Percentiles rank a stretch among this genome's conserved stretches.
These are phyloP conservation scores for Epichloe sibirici DNA, from an alignment of 2,329 filamentous ascomycete genomes.

Conservation along the genomic window DNA sequence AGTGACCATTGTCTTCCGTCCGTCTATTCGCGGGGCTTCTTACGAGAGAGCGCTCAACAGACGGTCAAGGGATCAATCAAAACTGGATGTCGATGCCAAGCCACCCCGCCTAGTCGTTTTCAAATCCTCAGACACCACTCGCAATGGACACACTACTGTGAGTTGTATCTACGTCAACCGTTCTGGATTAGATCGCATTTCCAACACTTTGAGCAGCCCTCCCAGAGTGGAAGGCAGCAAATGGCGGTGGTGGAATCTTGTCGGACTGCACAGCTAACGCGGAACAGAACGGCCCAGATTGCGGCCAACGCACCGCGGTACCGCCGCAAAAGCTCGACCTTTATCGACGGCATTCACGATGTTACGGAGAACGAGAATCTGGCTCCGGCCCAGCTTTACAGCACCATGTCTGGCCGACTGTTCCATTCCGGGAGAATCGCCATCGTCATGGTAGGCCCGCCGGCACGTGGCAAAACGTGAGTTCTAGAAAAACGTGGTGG, in stretches of 20 bases:
- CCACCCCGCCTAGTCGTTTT: neutral
- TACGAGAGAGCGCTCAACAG: neutral
- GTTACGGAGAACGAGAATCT: slow-evolving; percentile 67
- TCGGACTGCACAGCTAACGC: neutral
- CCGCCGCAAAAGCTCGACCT: slow-evolving; percentile 85
- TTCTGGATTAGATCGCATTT: neutral
- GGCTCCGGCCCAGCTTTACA: slow-evolving; percentile 94
- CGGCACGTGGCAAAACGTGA: slow-evolving; percentile 88
- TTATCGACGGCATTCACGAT: slow-evolving; percentile 95
- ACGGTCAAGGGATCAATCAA: neutral
- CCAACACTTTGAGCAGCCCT: neutral
- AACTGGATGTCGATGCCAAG: neutral
- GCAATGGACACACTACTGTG: slow-evolving; percentile 53
- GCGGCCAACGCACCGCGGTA: slow-evolving; percentile 84
- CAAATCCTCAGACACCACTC: neutral
- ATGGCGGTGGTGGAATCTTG: neutral
- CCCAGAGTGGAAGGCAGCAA: neutral
- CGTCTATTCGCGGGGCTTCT: neutral
- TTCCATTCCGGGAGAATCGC: slow-evolving; percentile 97
- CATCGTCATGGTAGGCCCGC: slow-evolving; percentile 91
- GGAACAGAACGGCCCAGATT: slow-evolving; percentile 69
- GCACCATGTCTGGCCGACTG: slow-evolving; percentile 89
- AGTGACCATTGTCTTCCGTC: neutral
- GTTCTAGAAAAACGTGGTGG: slow-evolving; percentile 18
- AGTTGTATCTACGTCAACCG: slow-evolving; percentile 18